phyloP scores from a whole-genome alignment of 805 yeast genomes.

The Tetrapisispora pingtungensis region DNA sequence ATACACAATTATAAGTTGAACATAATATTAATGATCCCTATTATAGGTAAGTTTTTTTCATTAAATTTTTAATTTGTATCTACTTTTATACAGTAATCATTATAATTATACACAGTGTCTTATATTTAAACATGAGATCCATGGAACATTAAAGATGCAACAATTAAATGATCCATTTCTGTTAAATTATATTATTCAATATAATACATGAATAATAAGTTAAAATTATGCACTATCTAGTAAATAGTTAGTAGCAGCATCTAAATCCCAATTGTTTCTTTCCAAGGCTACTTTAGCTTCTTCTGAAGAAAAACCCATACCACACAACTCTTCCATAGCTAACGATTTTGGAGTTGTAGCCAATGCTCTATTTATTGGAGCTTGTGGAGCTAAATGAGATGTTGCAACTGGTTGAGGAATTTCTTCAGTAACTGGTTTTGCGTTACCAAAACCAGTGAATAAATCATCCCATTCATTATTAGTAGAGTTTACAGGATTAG shows the following conservation, averaged over 20 bases:
- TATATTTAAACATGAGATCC: background rate
- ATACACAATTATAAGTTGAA: too few species aligned
- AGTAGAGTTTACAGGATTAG: constrained; percentile 9
- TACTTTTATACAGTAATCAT: background rate
- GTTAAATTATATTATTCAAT: too few species aligned
- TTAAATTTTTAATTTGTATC: background rate
- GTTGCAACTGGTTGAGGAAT: background rate
- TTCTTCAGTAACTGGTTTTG: constrained; percentile 2
- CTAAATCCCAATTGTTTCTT: constrained; percentile 62
- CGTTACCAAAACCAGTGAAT: constrained; percentile 77
- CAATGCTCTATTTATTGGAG: constrained; percentile 22
- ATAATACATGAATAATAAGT: background rate
- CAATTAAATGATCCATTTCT: background rate
- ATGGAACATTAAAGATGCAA: background rate
- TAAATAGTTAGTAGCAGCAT: constrained; percentile 77
- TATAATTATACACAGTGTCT: background rate
- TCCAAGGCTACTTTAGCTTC: constrained; percentile 62
- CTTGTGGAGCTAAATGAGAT: background rate
- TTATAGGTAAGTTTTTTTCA: too few species aligned
- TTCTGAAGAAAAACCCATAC: constrained; percentile 76
- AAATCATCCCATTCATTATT: constrained; percentile 91
- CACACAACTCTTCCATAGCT: constrained; percentile 68
- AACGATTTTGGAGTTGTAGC: constrained; percentile 40
- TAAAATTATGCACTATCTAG: constrained; percentile 52
- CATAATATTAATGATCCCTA: too few species aligned